Base-by-base conservation (phyloP, 352 stramenopile genomes). In the Phytopythium delawarense region DNA sequence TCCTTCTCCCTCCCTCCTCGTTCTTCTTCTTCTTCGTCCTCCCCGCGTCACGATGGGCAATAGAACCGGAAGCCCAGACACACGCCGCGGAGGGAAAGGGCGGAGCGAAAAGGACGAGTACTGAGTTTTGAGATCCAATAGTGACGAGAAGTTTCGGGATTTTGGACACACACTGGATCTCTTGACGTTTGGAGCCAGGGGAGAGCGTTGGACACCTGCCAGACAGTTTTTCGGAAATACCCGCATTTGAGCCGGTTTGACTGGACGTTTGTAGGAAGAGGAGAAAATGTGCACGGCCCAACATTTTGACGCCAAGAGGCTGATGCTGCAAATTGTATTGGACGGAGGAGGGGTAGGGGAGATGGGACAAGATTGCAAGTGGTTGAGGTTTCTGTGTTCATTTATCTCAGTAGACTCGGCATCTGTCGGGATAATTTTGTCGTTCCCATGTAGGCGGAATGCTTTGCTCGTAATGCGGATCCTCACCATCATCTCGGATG, bases 151-250 rank as follows among this genome's bases (percentile, higher is more conserved):
- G 35, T 37, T 51, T 39, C 23, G 4, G 40, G 49, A 25, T 49
- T 66, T 70, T 76, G 70, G 69, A 76, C 61, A 78, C 71, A 61
- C 70, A 49, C 42, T 75, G 70, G 73, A 78, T 75, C 61, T 78
- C 58, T 64, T 40, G 25, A 9, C 34, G 52, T 13, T 53, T 35
- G 48, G n/a, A n/a, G n/a, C n/a, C n/a, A 30, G 45, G 45, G 23
- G 23, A 32, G 48, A 35, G 48, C 48, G 48, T 54, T 34, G 62
- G 62, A 69, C 58, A 52, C 42, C 25, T 49, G 20, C 42, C 42
- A 49, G 42, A 18, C 18, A 6, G 16, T 45, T 45, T 45, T 45
- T 45, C 13, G 9, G 16, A n/a, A 45, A 45, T 45, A 45, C 12
- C 39, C 39, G 39, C 12, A n/a, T 45, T 45, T n/a, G 39, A n/a